Percentiles rank a stretch among this genome's conserved stretches.
Evolutionary conservation across 495 filamentous ascomycete genomes (phyloP).

Genomic region (Margaritispora aquatica): DNA sequence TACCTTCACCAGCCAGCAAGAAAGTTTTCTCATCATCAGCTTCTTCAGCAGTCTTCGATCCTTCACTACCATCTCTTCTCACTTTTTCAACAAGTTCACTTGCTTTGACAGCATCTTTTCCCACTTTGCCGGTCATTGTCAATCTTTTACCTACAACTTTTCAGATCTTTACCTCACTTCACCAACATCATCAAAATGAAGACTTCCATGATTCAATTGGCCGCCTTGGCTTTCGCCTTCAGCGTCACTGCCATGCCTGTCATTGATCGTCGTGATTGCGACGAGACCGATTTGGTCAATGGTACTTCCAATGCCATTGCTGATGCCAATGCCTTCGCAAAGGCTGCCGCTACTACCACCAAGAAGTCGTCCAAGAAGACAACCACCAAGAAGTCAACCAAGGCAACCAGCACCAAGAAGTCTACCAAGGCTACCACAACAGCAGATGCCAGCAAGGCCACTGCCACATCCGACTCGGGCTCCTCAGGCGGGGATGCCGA

Average conservation of each 20-base stretch:
- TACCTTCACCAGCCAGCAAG: background rate
- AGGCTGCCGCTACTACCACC: background rate
- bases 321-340: background rate
- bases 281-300: background rate
- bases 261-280: slow-evolving; percentile 1
- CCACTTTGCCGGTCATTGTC: background rate
- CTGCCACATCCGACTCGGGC: background rate
- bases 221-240: background rate
- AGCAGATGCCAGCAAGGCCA: background rate
- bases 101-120: background rate
- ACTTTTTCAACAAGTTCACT: background rate
- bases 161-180: background rate
- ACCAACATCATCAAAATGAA: background rate
- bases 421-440: background rate
- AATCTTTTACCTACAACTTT: background rate
- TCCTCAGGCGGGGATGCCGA: no score
- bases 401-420: background rate
- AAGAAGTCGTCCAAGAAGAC: background rate
- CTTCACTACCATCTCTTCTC: background rate
- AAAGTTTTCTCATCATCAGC: background rate
- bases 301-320: background rate
- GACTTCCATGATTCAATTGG: background rate
- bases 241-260: background rate
- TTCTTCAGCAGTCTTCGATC: background rate
- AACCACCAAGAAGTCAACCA: background rate